Percentiles rank a stretch among this genome's conserved stretches.
Evolutionary conservation across 176 grass and related monocot genomes (phyloP).

Genomic region (Juncus effusus): DNA sequence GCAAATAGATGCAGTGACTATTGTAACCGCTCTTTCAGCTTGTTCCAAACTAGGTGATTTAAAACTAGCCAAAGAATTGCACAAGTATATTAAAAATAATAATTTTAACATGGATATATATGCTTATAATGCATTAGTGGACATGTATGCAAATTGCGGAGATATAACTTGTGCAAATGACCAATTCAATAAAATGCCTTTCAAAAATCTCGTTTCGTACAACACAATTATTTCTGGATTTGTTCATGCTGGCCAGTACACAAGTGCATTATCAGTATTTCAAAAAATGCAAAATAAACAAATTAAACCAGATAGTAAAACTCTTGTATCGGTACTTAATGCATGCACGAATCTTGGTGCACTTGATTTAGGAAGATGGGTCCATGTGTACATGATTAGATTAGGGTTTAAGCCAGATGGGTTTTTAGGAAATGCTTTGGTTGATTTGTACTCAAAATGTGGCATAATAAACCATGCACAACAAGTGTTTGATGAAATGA

Average conservation of each 20-base stretch:
- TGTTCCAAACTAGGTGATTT: conserved; percentile 42
- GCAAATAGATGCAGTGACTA: conserved; percentile 29
- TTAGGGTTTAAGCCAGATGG: conserved; percentile 1
- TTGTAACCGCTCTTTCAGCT: conserved; percentile 44
- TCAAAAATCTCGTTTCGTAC: conserved; percentile 44
- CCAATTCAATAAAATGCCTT: conserved; percentile 36
- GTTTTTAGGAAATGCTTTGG: conserved; percentile 48
- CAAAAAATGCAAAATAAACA: conserved; percentile 38
- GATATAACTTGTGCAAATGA: conserved; percentile 37
- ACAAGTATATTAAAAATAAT: conserved; percentile 27
- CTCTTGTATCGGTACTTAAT: conserved; percentile 44
- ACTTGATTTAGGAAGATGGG: conserved; percentile 56
- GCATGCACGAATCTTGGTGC: conserved; percentile 55
- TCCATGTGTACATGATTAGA: conserved; percentile 37
- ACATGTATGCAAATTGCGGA: conserved; percentile 76
- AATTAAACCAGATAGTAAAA: conserved; percentile 36
- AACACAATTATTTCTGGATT: conserved; percentile 63
- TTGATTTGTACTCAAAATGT: conserved; percentile 86
- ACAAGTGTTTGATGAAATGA: conserved; percentile 48
- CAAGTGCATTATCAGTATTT: conserved; percentile 35
- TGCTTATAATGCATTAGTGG: conserved; percentile 61
- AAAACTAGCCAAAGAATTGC: conserved; percentile 36
- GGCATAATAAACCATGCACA: conserved; percentile 45
- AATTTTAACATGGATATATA: conserved; percentile 43
- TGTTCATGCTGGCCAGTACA: conserved; percentile 13